Evolutionary conservation across 768 basidiomycete genomes (phyloP), one percentile per base, ranked within the genome.

Genomic region (Mycena kentingensis): DNA sequence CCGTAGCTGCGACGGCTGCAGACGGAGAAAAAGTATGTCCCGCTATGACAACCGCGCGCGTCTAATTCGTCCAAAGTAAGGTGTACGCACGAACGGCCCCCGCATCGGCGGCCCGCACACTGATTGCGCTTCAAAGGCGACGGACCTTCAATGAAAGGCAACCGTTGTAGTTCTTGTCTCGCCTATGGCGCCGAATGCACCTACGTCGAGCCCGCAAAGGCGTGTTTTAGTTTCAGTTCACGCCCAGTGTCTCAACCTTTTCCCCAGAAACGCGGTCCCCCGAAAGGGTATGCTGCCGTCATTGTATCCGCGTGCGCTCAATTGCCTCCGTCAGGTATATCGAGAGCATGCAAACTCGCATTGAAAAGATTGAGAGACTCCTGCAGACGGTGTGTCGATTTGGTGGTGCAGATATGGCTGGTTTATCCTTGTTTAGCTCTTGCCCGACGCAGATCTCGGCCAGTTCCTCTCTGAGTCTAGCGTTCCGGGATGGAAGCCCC

Each of bases 1-100:
- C 61, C 77, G 86, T 26, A 87, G 86, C 16, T 90, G 88, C 69
- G 87, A 89, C 63, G 70, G 81, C 6, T 90, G 88, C 68, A 77
- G 87, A 59, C 72, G 79, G 45, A 89, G 88, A 76, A 91, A 90
- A 68, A 80, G 85, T 82, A 55, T 41, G 76, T 70, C 18, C 12
- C 11, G 49, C 50, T 35, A 15, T 49, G 26, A 21, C 13, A 45
- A 21, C 42, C 29, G 5, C 19, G 29, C 31, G 27, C n/a, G 31
- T 21, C 12, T 28, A 42, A 41, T 46, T 21, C 26, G 50, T 49
- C 24, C 24, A 49, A 53, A 74, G 77, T 79, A 60, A 73, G 75
- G 46, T 78, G 75, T 72, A 68, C 65, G 66, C 61, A 36, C 57
- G 15, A 22, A 28, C 31, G 13, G 35, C 4, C 5, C 25, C 31